phyloP scores from a whole-genome alignment of 805 yeast genomes.

The Lachancea sp. region DNA sequence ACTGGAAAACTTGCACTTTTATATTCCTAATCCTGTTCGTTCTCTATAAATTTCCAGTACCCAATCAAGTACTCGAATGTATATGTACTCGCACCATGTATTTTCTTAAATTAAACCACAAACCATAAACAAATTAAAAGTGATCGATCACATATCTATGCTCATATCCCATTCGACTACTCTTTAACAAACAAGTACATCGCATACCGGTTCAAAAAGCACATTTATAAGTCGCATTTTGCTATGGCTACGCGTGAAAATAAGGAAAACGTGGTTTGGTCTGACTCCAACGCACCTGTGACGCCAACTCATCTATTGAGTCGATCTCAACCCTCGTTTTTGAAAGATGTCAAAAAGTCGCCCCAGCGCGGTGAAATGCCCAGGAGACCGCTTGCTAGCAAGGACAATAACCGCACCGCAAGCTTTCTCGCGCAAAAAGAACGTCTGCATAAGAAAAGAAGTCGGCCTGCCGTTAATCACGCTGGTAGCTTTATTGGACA shows the following conservation, averaged over 20 bases:
- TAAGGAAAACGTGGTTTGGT: slow-evolving; percentile 11
- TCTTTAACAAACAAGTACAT: too few species aligned
- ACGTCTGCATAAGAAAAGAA: slow-evolving; percentile 2
- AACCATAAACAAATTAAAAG: slow-evolving; percentile 2
- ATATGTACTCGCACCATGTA: too few species aligned
- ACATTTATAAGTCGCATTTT: background rate
- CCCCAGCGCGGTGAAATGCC: slow-evolving; percentile 8
- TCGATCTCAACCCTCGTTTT: slow-evolving; percentile 18
- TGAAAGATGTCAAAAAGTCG: slow-evolving; percentile 12
- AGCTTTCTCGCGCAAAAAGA: slow-evolving; percentile 10
- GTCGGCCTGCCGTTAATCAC: slow-evolving; percentile 10
- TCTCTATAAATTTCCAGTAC: too few species aligned
- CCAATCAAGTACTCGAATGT: too few species aligned
- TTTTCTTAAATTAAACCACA: background rate
- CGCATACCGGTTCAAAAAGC: background rate
- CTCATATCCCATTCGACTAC: too few species aligned
- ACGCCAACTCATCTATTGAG: slow-evolving; percentile 25
- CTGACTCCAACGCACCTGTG: slow-evolving; percentile 12
- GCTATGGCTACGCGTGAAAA: slow-evolving; percentile 8
- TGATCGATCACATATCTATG: too few species aligned
- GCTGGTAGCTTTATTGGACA: slow-evolving; percentile 11
- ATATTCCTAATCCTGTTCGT: too few species aligned
- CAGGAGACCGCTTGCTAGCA: slow-evolving; percentile 29
- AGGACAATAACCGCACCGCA: slow-evolving; percentile 26
- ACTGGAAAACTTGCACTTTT: too few species aligned